Percentiles rank a stretch among this genome's conserved stretches.
Evolutionary conservation across 1,139 yeast species (phyloP).

Genomic region (Hansenula lynferdii): DNA sequence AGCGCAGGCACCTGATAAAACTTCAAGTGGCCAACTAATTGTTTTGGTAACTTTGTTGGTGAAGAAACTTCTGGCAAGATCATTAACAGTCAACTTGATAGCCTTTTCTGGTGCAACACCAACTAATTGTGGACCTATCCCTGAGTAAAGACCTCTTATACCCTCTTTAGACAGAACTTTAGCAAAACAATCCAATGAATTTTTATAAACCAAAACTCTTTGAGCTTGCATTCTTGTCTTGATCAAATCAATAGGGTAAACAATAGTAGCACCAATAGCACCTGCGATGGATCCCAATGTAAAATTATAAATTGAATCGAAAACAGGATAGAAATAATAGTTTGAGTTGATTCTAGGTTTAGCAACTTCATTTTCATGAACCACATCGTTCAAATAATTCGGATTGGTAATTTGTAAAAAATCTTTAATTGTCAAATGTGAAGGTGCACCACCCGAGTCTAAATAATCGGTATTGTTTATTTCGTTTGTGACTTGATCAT

Average conservation of each 20-base stretch:
- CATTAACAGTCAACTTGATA: constrained; percentile 92
- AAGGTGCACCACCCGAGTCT: constrained; percentile 6
- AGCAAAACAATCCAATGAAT: constrained; percentile 80
- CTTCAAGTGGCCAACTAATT: constrained; percentile 68
- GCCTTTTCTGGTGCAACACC: constrained; percentile 99
- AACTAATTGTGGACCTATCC: constrained; percentile 88
- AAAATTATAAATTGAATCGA: constrained; percentile 86
- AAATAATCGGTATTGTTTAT: constrained; percentile 20
- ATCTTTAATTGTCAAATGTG: constrained; percentile 32
- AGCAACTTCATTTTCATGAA: constrained; percentile 39
- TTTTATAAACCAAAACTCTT: constrained; percentile 62
- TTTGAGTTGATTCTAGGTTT: constrained; percentile 27
- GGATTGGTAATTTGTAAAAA: constrained; percentile 37
- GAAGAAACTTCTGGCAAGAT: constrained; percentile 73
- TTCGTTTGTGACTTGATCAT: constrained; percentile 27
- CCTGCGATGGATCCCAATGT: constrained; percentile 93
- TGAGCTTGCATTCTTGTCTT: constrained; percentile 99
- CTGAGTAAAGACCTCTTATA: constrained; percentile 83
- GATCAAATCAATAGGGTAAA: constrained; percentile 93
- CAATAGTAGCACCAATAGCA: constrained; percentile 97
- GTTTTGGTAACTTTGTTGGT: constrained; percentile 51
- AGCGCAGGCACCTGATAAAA: constrained; percentile 90
- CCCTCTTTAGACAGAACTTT: constrained; percentile 82
- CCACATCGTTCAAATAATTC: constrained; percentile 51
- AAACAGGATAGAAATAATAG: constrained; percentile 45